A percentile compares a stretch with the other conserved stretches of the same genome.
phyloP scores from a whole-genome alignment of 495 filamentous ascomycete species.

The Penicillium simplicissimum region DNA sequence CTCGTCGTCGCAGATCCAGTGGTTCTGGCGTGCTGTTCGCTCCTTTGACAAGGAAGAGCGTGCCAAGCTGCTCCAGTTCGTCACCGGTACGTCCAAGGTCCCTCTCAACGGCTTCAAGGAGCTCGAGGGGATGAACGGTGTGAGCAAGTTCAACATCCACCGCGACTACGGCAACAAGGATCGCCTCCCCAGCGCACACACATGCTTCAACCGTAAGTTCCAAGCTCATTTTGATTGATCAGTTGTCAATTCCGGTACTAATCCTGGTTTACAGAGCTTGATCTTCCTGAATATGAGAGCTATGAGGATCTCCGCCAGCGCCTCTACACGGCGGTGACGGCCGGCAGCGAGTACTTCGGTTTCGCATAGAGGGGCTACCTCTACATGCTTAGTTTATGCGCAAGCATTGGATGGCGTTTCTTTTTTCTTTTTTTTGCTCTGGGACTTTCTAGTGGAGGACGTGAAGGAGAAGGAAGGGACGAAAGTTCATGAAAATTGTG shows the following conservation, averaged over 20 bases:
- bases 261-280: constrained; percentile 70
- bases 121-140: constrained; percentile 98
- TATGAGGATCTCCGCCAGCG: constrained; percentile 88
- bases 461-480: constrained; percentile 11
- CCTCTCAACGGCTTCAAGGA: constrained; percentile 99
- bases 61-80: constrained; percentile 96
- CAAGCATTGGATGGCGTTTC: constrained; percentile 55
- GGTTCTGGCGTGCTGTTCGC: constrained; percentile 98
- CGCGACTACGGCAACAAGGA: constrained; percentile 98
- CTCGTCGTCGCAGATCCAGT: constrained; percentile 95
- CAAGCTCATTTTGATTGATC: background rate
- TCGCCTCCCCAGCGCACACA: constrained; percentile 92
- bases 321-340: constrained; percentile 90
- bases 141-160: constrained; percentile 98
- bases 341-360: constrained; percentile 96
- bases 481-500: constrained; percentile 20
- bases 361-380: constrained; percentile 66
- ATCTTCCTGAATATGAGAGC: constrained; percentile 96
- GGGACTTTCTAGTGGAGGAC: constrained; percentile 15
- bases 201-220: constrained; percentile 98
- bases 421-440: too few relatives aligned
- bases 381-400: constrained; percentile 26
- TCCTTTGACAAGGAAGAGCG: constrained; percentile 99
- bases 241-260: constrained; percentile 26
- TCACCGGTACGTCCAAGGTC: constrained; percentile 97